These are phyloP conservation scores for Colletotrichum navitas DNA, from an alignment of 2,329 filamentous ascomycete genomes.

Conservation along the genomic window DNA sequence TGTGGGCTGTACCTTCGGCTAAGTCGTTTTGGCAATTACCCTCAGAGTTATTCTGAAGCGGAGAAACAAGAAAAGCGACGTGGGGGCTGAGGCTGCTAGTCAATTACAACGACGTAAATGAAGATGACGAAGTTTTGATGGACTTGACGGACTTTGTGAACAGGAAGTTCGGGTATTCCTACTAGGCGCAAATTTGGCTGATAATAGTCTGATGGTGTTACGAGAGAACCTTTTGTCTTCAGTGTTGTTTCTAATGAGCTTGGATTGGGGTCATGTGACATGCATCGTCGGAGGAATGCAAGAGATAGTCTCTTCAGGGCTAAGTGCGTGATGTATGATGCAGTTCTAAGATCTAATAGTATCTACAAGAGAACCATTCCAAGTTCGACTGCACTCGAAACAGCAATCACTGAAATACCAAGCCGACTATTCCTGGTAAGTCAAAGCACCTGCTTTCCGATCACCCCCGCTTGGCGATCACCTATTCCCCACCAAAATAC, in stretches of 20 bases:
- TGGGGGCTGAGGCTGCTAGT: conserved; percentile 44
- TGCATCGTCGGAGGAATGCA: neutral
- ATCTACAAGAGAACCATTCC: neutral
- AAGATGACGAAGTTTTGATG: conserved; percentile 46
- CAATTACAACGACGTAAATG: conserved; percentile 50
- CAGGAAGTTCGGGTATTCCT: conserved; percentile 42
- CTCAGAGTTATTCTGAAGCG: too few relatives aligned
- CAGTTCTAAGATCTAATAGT: neutral
- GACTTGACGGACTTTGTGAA: conserved; percentile 54
- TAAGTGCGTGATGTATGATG: neutral
- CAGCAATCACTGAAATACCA: neutral
- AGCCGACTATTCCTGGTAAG: neutral
- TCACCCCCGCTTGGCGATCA: too few relatives aligned
- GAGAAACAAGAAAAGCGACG: too few relatives aligned
- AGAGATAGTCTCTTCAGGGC: neutral
- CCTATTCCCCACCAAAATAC: too few relatives aligned
- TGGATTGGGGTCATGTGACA: neutral
- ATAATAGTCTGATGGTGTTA: neutral
- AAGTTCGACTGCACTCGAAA: neutral
- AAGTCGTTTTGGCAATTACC: too few relatives aligned
- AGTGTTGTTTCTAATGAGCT: neutral
- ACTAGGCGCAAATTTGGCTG: neutral
- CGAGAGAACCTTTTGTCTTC: neutral
- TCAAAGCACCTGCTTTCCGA: too few relatives aligned
- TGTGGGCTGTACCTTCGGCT: too few relatives aligned